These are phyloP conservation scores for Dioscorea cayenensis DNA, from an alignment of 116 monocot genomes.

Conservation along the genomic window DNA sequence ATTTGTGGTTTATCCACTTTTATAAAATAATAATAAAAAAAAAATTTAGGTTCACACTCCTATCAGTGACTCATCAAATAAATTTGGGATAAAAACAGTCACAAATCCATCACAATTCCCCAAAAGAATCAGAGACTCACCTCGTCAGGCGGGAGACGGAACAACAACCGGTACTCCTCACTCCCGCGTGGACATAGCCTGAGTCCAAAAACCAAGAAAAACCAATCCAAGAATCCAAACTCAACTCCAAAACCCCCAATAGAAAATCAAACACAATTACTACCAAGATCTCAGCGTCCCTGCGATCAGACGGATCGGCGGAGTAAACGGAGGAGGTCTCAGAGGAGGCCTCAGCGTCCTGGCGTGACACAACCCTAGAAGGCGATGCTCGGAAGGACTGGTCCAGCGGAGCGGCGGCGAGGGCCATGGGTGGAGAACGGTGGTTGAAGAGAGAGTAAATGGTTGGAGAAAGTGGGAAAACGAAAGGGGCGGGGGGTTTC, in stretches of 20 bases:
- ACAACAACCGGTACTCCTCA: slow-evolving; percentile 66
- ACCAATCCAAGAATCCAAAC: background rate
- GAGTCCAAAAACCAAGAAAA: slow-evolving; percentile 10
- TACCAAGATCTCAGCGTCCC: slow-evolving; percentile 47
- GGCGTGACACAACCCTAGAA: background rate
- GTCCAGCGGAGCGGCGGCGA: background rate
- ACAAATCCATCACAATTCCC: background rate
- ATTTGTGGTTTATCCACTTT: no score
- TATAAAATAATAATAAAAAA: no score
- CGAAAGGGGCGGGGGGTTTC: no score
- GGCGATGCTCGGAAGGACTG: background rate
- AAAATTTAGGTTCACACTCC: no score
- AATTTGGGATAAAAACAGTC: background rate
- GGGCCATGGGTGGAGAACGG: background rate
- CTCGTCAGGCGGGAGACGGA: slow-evolving; percentile 59
- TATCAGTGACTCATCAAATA: no score
- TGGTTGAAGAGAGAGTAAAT: no score
- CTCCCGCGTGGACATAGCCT: slow-evolving; percentile 29
- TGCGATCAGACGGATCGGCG: slow-evolving; percentile 31
- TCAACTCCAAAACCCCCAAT: background rate
- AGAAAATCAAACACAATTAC: background rate
- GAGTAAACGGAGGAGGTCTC: slow-evolving; percentile 49
- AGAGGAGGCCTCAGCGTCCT: slow-evolving; percentile 32
- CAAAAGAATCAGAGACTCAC: slow-evolving; percentile 16
- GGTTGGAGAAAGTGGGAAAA: no score